Evolutionary conservation across 1,139 yeast species (phyloP), one percentile per base, ranked within the genome.

Genomic region (Kurtzmaniella quercitrusa): DNA sequence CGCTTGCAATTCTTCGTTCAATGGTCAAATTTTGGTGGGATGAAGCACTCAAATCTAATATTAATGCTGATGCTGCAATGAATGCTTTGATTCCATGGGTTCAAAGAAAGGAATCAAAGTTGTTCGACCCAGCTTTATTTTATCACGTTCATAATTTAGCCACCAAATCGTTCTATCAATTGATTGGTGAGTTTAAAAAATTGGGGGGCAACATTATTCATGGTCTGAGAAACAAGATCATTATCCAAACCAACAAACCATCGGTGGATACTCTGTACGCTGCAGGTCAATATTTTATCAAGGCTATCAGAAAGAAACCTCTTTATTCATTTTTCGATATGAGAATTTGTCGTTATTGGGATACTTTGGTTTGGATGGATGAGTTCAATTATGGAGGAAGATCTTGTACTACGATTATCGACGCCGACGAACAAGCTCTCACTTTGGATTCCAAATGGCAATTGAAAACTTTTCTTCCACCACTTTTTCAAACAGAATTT

Each of bases 21-120:
- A 70, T 93, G 78, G 85, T 94, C 8, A 88, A 85, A 54, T 82
- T 76, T 37, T 89, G 97, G 96, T 93, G 98, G 97, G 95, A 89
- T 57, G 87, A 83, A 57, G 98, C 97, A 0, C 66, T 87, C 45
- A 70, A 73, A 27, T 81, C 81, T 48, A 77, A 85, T 51, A 56
- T 70, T 9, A 82, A 82, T 51, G 97, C 97, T 0, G 98, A 93
- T 60, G 70, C 88, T 1, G 78, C 93, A 77, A 85, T 93, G 54
- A 88, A 88, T 54, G 78, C 82, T 36, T 82, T 93, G 59, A 86
- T 89, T 2, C 73, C 84, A 3, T 93, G 99, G 99, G 88, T 90
- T 18, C 89, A 89, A 50, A 78, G 82, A 42, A 79, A 85, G 11
- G 78, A 78, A 18, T 86, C 96, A 0, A 75, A 62, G 53, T 66